These are phyloP conservation scores for Aspergillus sp. DNA, from an alignment of 2,329 filamentous ascomycete species.

Conservation along the genomic window DNA sequence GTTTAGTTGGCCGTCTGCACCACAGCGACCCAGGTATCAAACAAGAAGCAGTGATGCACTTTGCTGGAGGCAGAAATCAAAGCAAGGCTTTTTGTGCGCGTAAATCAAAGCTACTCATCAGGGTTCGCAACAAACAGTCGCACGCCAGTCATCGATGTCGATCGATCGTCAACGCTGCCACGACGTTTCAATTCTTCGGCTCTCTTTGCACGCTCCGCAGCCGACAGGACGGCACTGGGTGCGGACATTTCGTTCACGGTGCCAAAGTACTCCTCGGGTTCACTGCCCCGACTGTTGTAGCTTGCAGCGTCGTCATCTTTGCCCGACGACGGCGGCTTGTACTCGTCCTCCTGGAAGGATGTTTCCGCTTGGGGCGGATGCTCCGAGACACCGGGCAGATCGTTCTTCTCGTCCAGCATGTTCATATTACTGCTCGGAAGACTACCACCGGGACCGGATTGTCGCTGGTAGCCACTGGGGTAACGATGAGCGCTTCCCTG, in stretches of 20 bases:
- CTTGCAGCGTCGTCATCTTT: conserved; percentile 25
- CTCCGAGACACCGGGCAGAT: conserved; percentile 37
- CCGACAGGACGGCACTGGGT: conserved; percentile 32
- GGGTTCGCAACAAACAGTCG: conserved; percentile 43
- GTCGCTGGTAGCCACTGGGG: conserved; percentile 39
- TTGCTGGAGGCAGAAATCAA: no score
- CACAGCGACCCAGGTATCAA: background rate
- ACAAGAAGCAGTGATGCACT: background rate
- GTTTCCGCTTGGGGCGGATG: conserved; percentile 25
- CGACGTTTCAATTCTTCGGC: conserved; percentile 39
- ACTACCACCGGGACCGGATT: conserved; percentile 36
- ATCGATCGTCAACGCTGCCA: conserved; percentile 43
- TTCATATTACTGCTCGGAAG: conserved; percentile 40
- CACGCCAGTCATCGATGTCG: conserved; percentile 40
- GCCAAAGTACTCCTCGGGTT: conserved; percentile 48
- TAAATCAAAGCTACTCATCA: conserved; percentile 17
- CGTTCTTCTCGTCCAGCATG: conserved; percentile 36
- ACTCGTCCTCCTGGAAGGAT: conserved; percentile 15
- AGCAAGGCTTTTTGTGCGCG: background rate
- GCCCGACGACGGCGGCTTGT: conserved; percentile 14
- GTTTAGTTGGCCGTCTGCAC: background rate
- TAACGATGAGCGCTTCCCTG: conserved; percentile 40
- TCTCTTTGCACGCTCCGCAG: conserved; percentile 33
- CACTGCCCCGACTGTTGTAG: conserved; percentile 25
- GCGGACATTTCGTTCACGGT: conserved; percentile 45